These are phyloP conservation scores for Phytophthora constricta DNA, from an alignment of 352 stramenopile genomes.

Conservation along the genomic window DNA sequence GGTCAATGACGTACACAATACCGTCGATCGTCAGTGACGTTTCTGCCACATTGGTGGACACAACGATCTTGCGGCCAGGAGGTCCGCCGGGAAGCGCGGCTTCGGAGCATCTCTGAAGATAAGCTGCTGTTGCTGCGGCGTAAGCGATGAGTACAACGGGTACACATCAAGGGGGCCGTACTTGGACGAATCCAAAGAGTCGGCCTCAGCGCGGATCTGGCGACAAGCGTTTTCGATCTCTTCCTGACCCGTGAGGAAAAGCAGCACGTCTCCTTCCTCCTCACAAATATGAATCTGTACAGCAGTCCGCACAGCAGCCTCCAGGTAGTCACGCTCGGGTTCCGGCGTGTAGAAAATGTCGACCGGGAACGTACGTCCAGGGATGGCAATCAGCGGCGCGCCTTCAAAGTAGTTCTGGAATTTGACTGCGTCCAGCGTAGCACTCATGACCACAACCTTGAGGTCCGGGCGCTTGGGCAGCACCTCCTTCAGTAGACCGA, in stretches of 20 bases:
- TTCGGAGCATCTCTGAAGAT: constrained; percentile 98
- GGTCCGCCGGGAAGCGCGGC: constrained; percentile 85
- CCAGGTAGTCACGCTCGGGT: constrained; percentile 98
- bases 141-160: constrained; percentile 99
- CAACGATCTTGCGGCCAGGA: constrained; percentile 96
- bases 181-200: constrained; percentile 92
- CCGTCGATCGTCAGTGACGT: constrained; percentile 99
- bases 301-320: constrained; percentile 86
- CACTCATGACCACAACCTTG: constrained; percentile 99
- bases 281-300: constrained; percentile 99
- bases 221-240: constrained; percentile 98
- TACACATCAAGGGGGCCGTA: constrained; percentile 93
- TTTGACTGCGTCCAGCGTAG: constrained; percentile 98
- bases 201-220: constrained; percentile 89
- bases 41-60: constrained; percentile 99
- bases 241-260: constrained; percentile 99
- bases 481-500: constrained; percentile 98
- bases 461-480: constrained; percentile 94
- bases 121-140: constrained; percentile 98
- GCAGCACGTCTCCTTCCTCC: constrained; percentile 96
- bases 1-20: constrained; percentile 99
- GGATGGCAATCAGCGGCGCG: constrained; percentile 94
- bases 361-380: constrained; percentile 97
- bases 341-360: constrained; percentile 99
- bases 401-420: constrained; percentile 96